Evolutionary conservation across 2,329 filamentous ascomycete species (phyloP).

Genomic region (Ophiostoma ips): DNA sequence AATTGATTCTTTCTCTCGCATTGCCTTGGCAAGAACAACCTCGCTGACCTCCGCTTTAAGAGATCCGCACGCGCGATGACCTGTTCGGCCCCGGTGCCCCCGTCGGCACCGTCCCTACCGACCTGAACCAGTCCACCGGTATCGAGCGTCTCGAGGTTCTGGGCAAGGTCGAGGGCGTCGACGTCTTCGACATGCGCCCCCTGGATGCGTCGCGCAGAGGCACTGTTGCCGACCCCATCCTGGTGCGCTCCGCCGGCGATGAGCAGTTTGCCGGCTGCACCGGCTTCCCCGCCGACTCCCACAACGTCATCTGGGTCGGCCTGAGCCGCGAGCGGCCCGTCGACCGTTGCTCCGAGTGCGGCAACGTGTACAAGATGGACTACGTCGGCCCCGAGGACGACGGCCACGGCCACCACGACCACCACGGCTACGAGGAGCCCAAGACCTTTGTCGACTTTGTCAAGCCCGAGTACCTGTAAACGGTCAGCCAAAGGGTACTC

Average conservation of each 20-base stretch:
- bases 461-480: constrained; percentile 83
- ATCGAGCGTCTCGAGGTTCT: constrained; percentile 96
- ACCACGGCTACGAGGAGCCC: constrained; percentile 59
- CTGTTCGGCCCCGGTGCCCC: constrained; percentile 71
- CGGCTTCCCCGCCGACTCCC: constrained; percentile 81
- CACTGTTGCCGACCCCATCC: constrained; percentile 79
- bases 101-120: constrained; percentile 75
- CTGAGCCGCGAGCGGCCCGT: constrained; percentile 79
- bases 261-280: constrained; percentile 98
- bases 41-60: constrained; percentile 31
- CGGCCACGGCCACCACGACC: constrained; percentile 40
- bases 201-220: constrained; percentile 81
- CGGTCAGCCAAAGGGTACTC: not conserved
- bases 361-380: constrained; percentile 94
- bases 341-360: constrained; percentile 94
- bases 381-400: constrained; percentile 78
- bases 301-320: constrained; percentile 80
- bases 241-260: constrained; percentile 80
- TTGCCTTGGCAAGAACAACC: not conserved
- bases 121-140: constrained; percentile 92
- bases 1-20: too few relatives aligned
- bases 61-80: constrained; percentile 71
- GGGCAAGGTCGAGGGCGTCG: constrained; percentile 97
- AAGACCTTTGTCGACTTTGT: constrained; percentile 96
- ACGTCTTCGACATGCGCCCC: constrained; percentile 96